These are phyloP conservation scores for Daldinia grandis DNA, from an alignment of 495 filamentous ascomycete genomes.

Conservation along the genomic window DNA sequence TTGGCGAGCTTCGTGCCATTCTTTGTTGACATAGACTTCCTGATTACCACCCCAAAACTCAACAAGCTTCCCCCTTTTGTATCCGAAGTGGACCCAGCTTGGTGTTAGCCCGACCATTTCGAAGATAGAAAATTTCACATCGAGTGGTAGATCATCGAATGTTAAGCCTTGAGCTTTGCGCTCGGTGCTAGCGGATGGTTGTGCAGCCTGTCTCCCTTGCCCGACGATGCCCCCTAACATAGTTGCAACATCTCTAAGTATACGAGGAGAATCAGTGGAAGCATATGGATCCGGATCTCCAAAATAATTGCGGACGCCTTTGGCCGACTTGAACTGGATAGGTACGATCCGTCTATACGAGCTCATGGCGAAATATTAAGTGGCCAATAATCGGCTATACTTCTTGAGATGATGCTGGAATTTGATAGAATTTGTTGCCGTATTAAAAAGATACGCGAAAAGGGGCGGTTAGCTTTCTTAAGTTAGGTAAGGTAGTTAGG, in stretches of 20 bases:
- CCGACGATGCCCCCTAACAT: background rate
- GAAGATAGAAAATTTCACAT: constrained; percentile 13
- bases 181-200: background rate
- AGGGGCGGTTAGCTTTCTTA: too few species aligned
- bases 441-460: background rate
- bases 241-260: too few species aligned
- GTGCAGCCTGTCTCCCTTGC: background rate
- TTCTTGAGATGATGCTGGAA: background rate
- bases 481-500: too few species aligned
- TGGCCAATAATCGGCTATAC: too few species aligned
- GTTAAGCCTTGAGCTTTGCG: background rate
- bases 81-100: constrained; percentile 20
- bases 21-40: constrained; percentile 12
- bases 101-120: constrained; percentile 7
- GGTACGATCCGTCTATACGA: too few species aligned
- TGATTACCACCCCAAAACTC: background rate
- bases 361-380: too few species aligned
- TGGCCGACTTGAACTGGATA: too few species aligned
- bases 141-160: constrained; percentile 14
- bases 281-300: background rate
- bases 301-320: too few species aligned
- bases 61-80: background rate
- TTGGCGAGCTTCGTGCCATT: constrained; percentile 10
- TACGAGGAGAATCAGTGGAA: background rate
- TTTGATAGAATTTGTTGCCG: background rate